Base-by-base conservation (phyloP, 495 filamentous ascomycete species). In the Aspergillus conjunctus region DNA sequence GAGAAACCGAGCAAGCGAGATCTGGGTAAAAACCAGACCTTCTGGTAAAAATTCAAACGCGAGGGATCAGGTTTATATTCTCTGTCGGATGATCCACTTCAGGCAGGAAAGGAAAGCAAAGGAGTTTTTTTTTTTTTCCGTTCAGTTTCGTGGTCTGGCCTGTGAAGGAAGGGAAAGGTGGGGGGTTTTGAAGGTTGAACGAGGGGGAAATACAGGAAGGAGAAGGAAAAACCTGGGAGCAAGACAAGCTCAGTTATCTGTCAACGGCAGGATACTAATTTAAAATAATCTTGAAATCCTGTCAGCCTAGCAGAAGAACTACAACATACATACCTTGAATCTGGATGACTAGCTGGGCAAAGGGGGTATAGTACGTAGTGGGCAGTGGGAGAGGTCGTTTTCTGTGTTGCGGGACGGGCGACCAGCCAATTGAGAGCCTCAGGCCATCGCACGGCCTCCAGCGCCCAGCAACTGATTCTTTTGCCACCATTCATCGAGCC, bases 351-450 rank as follows among this genome's bases (percentile, higher is more conserved):
- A 41, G 37, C 37, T 14, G 9, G 37, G 37, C 37, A 7, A 41
- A 41, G 6, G 9, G 26, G 15, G 37, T 48, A 22, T 48, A 48
- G 44, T 48, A n/a, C n/a, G n/a, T n/a, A 51, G 49, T 31, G 21
- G n/a, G 21, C 9, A 51, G 14, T 12, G 3, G 7, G 21, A 51
- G 30, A 11, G 12, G 49, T 18, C 44, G 30, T 7, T 51, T 51
- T 17, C 49, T 32, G 49, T 17, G 20, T 32, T 51, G 49, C 21
- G 49, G 49, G 49, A 51, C 9, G 22, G 26, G 12, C 11, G 14
- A 32, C 49, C 49, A 51, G 49, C 49, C 49, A 51, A 51, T 51
- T 15, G 49, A 51, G 12, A 32, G 49, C 49, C 49, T 51, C 49
- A 51, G 49, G 49, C 49, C 21, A 21, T 17, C 15, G 44, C n/a